Evolutionary conservation across 495 filamentous ascomycete species (phyloP).

Genomic region (Xanthoparmelia taractica): DNA sequence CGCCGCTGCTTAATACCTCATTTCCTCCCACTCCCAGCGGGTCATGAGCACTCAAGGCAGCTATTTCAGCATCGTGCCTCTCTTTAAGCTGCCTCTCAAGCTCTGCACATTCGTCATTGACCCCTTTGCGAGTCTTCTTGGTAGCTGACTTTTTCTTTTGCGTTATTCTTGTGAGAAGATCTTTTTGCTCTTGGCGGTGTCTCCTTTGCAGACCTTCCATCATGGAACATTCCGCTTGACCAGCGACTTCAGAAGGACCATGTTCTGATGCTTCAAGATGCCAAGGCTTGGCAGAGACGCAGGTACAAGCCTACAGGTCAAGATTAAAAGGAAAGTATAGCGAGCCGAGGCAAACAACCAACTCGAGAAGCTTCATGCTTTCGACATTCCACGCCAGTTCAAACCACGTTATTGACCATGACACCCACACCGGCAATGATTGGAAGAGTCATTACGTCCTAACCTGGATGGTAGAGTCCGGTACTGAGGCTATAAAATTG

Average conservation of each 20-base stretch:
- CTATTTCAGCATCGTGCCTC: conserved; percentile 58
- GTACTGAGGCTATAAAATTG: neutral
- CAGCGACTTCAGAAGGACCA: no score
- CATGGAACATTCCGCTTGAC: no score
- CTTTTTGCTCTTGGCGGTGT: conserved; percentile 82
- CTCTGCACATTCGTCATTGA: conserved; percentile 75
- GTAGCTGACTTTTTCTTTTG: conserved; percentile 93
- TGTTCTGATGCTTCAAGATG: neutral
- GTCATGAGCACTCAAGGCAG: conserved; percentile 42
- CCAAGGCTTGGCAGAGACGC: neutral
- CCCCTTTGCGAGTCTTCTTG: conserved; percentile 87
- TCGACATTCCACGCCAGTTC: no score
- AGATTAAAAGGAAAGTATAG: neutral
- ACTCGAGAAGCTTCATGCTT: neutral
- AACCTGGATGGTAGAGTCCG: no score
- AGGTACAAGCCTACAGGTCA: neutral
- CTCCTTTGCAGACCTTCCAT: conserved; percentile 71
- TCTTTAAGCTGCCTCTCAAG: conserved; percentile 64
- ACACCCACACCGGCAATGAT: no score
- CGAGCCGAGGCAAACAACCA: neutral
- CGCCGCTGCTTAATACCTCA: conserved; percentile 13
- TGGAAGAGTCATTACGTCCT: no score
- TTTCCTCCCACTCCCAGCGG: conserved; percentile 21
- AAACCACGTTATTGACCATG: no score
- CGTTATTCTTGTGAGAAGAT: conserved; percentile 74